phyloP scores from a whole-genome alignment of 768 basidiomycete genomes.

The Mycena sanguinolenta region DNA sequence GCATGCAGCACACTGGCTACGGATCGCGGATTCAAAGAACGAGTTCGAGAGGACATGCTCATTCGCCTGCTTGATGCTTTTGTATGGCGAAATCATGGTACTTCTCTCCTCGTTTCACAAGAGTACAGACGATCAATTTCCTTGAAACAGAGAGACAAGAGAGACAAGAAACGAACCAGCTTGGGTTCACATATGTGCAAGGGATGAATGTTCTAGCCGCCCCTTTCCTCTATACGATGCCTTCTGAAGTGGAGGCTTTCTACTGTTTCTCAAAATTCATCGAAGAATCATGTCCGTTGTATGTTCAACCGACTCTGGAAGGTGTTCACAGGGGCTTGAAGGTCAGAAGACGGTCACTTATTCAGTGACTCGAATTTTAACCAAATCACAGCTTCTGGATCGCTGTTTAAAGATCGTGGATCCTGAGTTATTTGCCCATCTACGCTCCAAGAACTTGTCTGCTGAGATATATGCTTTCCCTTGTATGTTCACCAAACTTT shows the following conservation, averaged over 20 bases:
- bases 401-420: conserved; percentile 94
- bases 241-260: conserved; percentile 98
- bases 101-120: conserved; percentile 13
- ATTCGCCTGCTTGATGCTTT: conserved; percentile 97
- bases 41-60: conserved; percentile 96
- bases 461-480: conserved; percentile 99
- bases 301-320: conserved; percentile 95
- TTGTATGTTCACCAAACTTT: conserved; percentile 65
- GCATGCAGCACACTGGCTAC: conserved; percentile 84
- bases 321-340: conserved; percentile 96
- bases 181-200: conserved; percentile 96
- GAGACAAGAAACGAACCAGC: conserved; percentile 79
- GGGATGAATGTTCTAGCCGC: conserved; percentile 99
- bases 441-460: conserved; percentile 91
- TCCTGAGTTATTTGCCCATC: conserved; percentile 82
- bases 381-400: conserved; percentile 80
- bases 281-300: conserved; percentile 94
- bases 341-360: conserved; percentile 58
- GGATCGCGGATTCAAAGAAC: conserved; percentile 97
- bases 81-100: conserved; percentile 95
- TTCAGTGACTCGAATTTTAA: not conserved
- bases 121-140: conserved; percentile 9
- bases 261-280: conserved; percentile 97
- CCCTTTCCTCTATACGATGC: conserved; percentile 97
- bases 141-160: conserved; percentile 65